A percentile compares a stretch with the other conserved stretches of the same genome.
Conservation (phyloP, 768 basidiomycete genomes). For the Boletus reticulatus region DNA sequence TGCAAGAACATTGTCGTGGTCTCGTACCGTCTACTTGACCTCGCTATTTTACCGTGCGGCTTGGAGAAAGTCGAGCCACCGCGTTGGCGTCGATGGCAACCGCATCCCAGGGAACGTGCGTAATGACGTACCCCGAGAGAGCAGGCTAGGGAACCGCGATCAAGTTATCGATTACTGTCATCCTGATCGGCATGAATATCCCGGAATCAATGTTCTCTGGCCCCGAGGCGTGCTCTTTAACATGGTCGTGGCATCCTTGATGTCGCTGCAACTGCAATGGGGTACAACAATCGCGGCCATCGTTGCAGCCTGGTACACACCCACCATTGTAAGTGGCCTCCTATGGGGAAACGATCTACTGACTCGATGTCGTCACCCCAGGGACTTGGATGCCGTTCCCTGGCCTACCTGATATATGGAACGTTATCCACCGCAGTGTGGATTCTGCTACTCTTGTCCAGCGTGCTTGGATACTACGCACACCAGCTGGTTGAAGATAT, state of each 20-base stretch:
- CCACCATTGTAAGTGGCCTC: slow-evolving; percentile 24
- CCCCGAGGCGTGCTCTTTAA: slow-evolving; percentile 23
- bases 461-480: slow-evolving; percentile 22
- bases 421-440: slow-evolving; percentile 28
- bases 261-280: slow-evolving; percentile 34
- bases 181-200: neutral
- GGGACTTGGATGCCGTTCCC: slow-evolving; percentile 36
- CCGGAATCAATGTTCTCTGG: slow-evolving; percentile 9
- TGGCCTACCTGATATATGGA: slow-evolving; percentile 31
- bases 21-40: slow-evolving; percentile 10
- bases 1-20: slow-evolving; percentile 22
- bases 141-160: slow-evolving; percentile 16
- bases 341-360: neutral
- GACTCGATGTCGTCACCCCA: neutral
- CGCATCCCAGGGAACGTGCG: neutral
- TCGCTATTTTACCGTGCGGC: slow-evolving; percentile 20
- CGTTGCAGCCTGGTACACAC: slow-evolving; percentile 28
- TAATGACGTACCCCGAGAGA: slow-evolving; percentile 4
- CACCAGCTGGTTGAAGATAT: neutral
- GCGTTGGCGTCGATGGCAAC: neutral
- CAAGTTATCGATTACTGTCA: slow-evolving; percentile 24
- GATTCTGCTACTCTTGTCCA: slow-evolving; percentile 31
- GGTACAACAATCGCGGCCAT: slow-evolving; percentile 30
- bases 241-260: slow-evolving; percentile 30
- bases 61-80: slow-evolving; percentile 1